Percentiles rank a stretch among this genome's conserved stretches.
Conservation (phyloP, 805 yeast species). For the Tetrapisispora fleetii region DNA sequence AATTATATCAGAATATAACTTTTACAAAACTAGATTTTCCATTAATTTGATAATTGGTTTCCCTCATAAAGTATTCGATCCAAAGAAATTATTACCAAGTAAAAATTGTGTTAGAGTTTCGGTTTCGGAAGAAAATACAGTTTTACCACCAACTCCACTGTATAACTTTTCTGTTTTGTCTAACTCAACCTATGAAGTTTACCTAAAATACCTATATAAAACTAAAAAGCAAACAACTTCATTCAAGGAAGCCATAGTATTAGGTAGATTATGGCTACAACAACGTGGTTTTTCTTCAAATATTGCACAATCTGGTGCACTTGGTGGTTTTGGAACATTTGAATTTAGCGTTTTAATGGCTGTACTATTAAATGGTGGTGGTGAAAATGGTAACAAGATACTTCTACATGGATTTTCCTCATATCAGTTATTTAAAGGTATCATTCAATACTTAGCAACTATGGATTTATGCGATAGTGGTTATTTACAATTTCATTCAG, state of each 20-base stretch:
- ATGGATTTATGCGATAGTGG: constrained; percentile 59
- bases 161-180: constrained; percentile 77
- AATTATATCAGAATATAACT: constrained; percentile 36
- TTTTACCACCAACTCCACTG: constrained; percentile 54
- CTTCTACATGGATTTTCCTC: constrained; percentile 82
- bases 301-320: constrained; percentile 40
- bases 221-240: constrained; percentile 67
- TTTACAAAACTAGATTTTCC: constrained; percentile 59
- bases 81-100: constrained; percentile 67
- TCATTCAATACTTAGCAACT: constrained; percentile 69
- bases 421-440: constrained; percentile 87
- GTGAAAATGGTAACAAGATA: constrained; percentile 61
- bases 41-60: constrained; percentile 68
- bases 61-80: constrained; percentile 60
- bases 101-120: constrained; percentile 75
- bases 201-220: constrained; percentile 66
- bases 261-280: constrained; percentile 83
- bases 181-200: constrained; percentile 56
- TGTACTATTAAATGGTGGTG: constrained; percentile 76
- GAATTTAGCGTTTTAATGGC: constrained; percentile 80
- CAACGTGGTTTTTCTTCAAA: constrained; percentile 74
- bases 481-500: constrained; percentile 56
- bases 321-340: constrained; percentile 82
- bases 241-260: constrained; percentile 75
- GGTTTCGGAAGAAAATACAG: constrained; percentile 37